Percentiles rank a stretch among this genome's conserved stretches.
Evolutionary conservation across 2,329 filamentous ascomycete species (phyloP).

Genomic region (Aspergillus pseudotamarii): DNA sequence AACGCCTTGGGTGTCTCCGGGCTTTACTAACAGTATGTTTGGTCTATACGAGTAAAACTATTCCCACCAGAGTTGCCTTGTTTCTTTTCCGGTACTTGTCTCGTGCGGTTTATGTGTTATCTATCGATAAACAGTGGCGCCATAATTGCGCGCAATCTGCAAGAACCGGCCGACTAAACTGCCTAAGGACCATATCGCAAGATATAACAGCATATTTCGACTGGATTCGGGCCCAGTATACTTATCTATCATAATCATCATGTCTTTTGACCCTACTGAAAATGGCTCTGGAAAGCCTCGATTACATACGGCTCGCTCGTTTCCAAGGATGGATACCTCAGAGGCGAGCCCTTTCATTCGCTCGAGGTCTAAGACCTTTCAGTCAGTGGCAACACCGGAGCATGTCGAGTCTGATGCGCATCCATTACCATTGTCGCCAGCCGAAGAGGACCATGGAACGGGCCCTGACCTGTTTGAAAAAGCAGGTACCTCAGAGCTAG

Average conservation of each 20-base stretch:
- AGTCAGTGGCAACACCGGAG: conserved; percentile 27
- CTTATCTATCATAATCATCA: conserved; percentile 24
- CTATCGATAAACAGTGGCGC: not conserved
- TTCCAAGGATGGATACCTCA: conserved; percentile 36
- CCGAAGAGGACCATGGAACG: conserved; percentile 28
- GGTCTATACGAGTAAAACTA: not conserved
- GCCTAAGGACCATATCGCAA: conserved; percentile 10
- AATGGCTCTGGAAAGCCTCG: conserved; percentile 27
- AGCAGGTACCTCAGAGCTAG: conserved; percentile 36
- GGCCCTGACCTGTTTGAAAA: conserved; percentile 50
- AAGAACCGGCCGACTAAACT: conserved; percentile 28
- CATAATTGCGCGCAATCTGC: not conserved
- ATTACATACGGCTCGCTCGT: conserved; percentile 33
- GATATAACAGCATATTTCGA: not conserved
- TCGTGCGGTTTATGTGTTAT: not conserved
- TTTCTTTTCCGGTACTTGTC: not conserved
- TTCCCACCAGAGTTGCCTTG: not conserved
- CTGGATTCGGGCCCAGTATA: conserved; percentile 13
- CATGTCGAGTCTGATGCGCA: conserved; percentile 28
- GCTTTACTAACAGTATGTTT: not conserved
- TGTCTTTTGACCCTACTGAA: conserved; percentile 30
- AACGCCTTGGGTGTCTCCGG: not conserved
- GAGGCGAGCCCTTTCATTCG: conserved; percentile 27
- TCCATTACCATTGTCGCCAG: conserved; percentile 23
- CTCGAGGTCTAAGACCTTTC: conserved; percentile 30